phyloP scores from a whole-genome alignment of 225 moss, liverwort and hornwort genomes.

The Bryoerythrophyllum caledonicum region DNA sequence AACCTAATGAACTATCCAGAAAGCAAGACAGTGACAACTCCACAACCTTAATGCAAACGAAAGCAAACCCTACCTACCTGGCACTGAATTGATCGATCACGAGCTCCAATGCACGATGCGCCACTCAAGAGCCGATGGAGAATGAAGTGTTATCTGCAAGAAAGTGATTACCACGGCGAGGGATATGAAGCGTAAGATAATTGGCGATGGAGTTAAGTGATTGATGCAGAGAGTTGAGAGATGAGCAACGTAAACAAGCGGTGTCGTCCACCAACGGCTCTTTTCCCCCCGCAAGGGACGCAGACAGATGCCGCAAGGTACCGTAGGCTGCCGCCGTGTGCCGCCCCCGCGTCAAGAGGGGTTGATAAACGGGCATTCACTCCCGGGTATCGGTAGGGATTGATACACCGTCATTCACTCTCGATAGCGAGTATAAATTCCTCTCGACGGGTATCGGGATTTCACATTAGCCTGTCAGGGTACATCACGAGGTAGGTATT shows the following conservation, averaged over 20 bases:
- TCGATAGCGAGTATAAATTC: too few relatives aligned
- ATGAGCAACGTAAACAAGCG: not conserved
- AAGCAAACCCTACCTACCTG: not conserved
- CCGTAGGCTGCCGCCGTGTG: not conserved
- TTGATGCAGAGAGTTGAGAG: too few relatives aligned
- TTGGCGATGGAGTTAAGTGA: too few relatives aligned
- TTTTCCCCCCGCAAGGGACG: not conserved
- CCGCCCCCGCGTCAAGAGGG: not conserved
- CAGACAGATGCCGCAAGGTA: not conserved
- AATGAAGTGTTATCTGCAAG: not conserved
- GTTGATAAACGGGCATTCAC: too few relatives aligned
- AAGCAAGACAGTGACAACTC: too few relatives aligned
- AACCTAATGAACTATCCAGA: too few relatives aligned
- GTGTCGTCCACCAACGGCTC: conserved; percentile 12
- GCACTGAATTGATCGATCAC: not conserved
- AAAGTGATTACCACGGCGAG: not conserved
- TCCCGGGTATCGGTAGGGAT: too few relatives aligned
- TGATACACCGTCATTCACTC: too few relatives aligned
- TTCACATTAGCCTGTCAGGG: too few relatives aligned
- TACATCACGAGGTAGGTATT: too few relatives aligned
- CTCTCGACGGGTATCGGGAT: too few relatives aligned
- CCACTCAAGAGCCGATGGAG: not conserved
- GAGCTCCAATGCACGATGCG: not conserved
- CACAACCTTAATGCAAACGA: too few relatives aligned
- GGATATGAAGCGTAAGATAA: not conserved